Evolutionary conservation across 2,329 filamentous ascomycete genomes (phyloP).

Genomic region (Colletotrichum australisinense): DNA sequence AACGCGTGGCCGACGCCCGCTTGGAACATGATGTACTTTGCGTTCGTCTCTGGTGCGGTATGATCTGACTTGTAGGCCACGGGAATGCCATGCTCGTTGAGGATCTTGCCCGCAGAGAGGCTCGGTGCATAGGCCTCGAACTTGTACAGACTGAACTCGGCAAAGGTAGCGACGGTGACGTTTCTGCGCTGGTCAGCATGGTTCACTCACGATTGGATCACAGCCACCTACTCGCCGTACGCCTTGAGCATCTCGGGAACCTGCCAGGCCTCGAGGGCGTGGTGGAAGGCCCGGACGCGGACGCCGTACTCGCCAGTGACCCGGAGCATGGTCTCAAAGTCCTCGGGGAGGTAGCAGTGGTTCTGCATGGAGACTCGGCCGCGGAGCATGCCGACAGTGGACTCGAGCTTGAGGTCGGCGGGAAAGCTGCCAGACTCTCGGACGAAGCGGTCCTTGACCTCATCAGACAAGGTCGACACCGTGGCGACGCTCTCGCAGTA

Average conservation of each 20-base stretch:
- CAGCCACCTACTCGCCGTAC: constrained; percentile 42
- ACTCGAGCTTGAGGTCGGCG: constrained; percentile 52
- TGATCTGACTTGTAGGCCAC: constrained; percentile 59
- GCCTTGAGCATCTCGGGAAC: constrained; percentile 52
- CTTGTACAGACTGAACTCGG: constrained; percentile 55
- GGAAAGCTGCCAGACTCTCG: constrained; percentile 40
- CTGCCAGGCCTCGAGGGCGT: constrained; percentile 52
- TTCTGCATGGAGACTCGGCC: constrained; percentile 55
- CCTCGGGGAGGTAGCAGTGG: constrained; percentile 57
- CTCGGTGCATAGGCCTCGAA: constrained; percentile 54
- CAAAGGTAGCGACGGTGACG: constrained; percentile 55
- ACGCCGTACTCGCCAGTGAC: constrained; percentile 56
- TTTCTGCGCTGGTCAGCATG: constrained; percentile 41
- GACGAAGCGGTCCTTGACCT: constrained; percentile 38
- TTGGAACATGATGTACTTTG: constrained; percentile 55
- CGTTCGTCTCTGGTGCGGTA: constrained; percentile 45
- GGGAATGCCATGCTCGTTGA: constrained; percentile 51
- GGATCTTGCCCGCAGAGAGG: constrained; percentile 52
- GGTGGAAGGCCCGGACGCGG: constrained; percentile 53
- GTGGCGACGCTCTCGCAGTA: constrained; percentile 41
- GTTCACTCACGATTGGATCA: constrained; percentile 1
- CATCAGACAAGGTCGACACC: constrained; percentile 36
- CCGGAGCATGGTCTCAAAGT: constrained; percentile 55
- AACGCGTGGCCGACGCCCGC: constrained; percentile 55
- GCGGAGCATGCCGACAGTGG: constrained; percentile 52